Evolutionary conservation across 192 early-diverging fungal species (phyloP).

Genomic region (Umbelopsis vinacea): DNA sequence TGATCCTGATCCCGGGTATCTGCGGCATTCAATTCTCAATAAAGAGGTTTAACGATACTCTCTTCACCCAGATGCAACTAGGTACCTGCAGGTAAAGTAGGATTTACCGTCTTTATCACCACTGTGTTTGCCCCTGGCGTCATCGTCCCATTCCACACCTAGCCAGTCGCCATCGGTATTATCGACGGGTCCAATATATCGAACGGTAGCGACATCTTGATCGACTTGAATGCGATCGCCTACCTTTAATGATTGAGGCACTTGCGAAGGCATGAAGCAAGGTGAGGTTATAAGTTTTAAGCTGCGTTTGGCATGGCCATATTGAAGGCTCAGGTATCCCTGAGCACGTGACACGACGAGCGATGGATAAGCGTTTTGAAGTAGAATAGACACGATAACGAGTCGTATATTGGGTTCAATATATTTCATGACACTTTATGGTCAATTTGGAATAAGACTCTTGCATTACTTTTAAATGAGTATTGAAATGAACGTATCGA

Average conservation of each 20-base stretch:
- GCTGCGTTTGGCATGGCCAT: neutral
- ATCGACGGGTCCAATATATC: slow-evolving; percentile 53
- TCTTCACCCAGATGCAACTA: neutral
- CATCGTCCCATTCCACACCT: slow-evolving; percentile 69
- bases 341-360: no score
- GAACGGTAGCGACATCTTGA: slow-evolving; percentile 46
- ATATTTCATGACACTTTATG: no score
- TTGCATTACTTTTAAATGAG: no score
- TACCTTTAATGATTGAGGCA: slow-evolving; percentile 9
- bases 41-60: neutral
- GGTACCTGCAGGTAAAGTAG: slow-evolving; percentile 61
- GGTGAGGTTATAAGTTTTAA: neutral
- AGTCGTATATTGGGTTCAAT: no score
- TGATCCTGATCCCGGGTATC: slow-evolving; percentile 52
- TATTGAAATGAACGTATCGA: no score
- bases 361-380: no score
- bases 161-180: slow-evolving; percentile 58
- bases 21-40: neutral
- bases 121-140: slow-evolving; percentile 61
- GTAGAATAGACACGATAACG: no score
- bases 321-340: neutral
- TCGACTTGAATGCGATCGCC: slow-evolving; percentile 53
- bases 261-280: neutral
- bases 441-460: no score
- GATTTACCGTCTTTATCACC: slow-evolving; percentile 53